phyloP scores from a whole-genome alignment of 129 eudicot genomes.

The Chrysanthemum makinoi region DNA sequence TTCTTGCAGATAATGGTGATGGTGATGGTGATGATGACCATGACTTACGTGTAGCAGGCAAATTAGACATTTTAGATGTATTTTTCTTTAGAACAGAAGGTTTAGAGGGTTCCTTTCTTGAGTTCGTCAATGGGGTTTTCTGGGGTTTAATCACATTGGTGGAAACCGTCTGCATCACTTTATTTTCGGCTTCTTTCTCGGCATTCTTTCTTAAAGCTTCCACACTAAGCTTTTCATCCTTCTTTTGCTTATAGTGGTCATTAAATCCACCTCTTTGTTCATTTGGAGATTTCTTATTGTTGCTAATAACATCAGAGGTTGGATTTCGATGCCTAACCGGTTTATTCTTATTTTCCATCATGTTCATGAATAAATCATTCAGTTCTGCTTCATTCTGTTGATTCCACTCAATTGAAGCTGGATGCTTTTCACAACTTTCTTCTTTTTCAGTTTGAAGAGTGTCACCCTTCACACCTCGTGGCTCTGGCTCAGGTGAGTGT shows the following conservation, averaged over 20 bases:
- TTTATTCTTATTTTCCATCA: constrained; percentile 69
- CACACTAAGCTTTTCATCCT: constrained; percentile 54
- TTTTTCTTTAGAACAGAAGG: constrained; percentile 56
- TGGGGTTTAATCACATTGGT: constrained; percentile 39
- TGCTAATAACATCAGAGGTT: constrained; percentile 22
- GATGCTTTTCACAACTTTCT: constrained; percentile 50
- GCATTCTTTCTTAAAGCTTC: constrained; percentile 50
- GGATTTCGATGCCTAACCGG: constrained; percentile 35
- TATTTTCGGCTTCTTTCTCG: constrained; percentile 52
- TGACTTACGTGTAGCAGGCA: constrained; percentile 78
- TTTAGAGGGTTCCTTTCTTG: constrained; percentile 47
- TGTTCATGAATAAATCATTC: constrained; percentile 66
- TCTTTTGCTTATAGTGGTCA: constrained; percentile 60
- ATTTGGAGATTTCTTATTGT: constrained; percentile 29
- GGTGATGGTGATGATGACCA: constrained; percentile 83
- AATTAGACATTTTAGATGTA: constrained; percentile 49
- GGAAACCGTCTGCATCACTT: constrained; percentile 45
- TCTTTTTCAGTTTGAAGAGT: constrained; percentile 32
- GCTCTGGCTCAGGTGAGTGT: constrained; percentile 29
- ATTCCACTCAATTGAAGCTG: constrained; percentile 77
- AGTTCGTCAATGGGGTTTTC: constrained; percentile 41
- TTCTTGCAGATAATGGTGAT: constrained; percentile 44
- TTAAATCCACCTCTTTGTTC: constrained; percentile 56
- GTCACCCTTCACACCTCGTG: constrained; percentile 20
- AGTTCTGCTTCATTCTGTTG: constrained; percentile 84